Evolutionary conservation across 2,329 filamentous ascomycete species (phyloP).

Genomic region (Ilyonectria destructans): DNA sequence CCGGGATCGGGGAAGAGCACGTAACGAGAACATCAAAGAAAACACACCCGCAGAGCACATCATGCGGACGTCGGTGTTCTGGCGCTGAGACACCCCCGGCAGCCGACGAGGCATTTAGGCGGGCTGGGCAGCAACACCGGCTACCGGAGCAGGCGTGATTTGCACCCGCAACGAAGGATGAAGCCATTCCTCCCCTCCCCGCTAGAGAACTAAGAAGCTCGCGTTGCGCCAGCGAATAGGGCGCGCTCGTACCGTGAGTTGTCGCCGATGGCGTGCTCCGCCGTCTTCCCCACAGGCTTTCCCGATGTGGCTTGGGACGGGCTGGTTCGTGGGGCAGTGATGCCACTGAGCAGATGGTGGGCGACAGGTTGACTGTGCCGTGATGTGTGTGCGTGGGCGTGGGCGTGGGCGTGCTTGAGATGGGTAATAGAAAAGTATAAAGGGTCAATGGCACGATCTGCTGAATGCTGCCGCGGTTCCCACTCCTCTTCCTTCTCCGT

Average conservation of each 20-base stretch:
- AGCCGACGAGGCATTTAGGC: constrained; percentile 33
- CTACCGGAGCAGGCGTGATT: constrained; percentile 3
- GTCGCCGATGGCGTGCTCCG: constrained; percentile 38
- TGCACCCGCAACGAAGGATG: constrained; percentile 8
- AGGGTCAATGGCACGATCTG: constrained; percentile 37
- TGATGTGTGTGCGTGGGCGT: constrained; percentile 1
- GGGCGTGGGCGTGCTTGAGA: not conserved
- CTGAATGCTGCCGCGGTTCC: constrained; percentile 1
- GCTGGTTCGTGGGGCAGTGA: constrained; percentile 20
- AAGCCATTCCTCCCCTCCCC: constrained; percentile 29
- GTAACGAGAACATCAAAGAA: constrained; percentile 1
- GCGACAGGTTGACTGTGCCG: not conserved
- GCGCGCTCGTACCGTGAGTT: constrained; percentile 23
- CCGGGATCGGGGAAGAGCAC: constrained; percentile 6
- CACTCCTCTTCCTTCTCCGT: constrained; percentile 5
- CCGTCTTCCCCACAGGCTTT: constrained; percentile 28
- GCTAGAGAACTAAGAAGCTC: not conserved
- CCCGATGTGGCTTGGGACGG: constrained; percentile 28
- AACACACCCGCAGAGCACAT: constrained; percentile 18
- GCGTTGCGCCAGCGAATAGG: constrained; percentile 14
- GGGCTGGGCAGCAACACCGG: constrained; percentile 11
- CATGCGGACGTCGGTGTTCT: constrained; percentile 20
- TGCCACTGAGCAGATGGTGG: not conserved
- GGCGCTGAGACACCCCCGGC: constrained; percentile 8
- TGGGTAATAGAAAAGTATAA: constrained; percentile 42